Evolutionary conservation across 306 rosid genomes (phyloP), one percentile per base, ranked within the genome.

Genomic region (Chamaecrista fasciculata): DNA sequence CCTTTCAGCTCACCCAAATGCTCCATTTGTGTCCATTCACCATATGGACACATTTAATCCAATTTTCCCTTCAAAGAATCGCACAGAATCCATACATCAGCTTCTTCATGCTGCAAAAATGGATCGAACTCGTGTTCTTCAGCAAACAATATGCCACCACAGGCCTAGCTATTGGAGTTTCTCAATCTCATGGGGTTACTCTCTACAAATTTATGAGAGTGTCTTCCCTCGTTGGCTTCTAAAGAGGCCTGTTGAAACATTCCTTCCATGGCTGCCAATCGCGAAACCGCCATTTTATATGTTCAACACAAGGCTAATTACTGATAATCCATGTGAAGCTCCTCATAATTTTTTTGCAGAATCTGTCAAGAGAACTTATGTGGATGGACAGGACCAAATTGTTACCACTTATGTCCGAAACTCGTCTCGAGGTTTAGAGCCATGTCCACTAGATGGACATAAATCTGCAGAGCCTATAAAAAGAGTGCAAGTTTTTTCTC

Each of bases 151-250:
- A 0, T 86, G 91, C 63, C 72, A 86, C 67, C 79, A 83, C 59
- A 73, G 69, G 10, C 72, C 80, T 7, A 80, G 25, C 62, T 78
- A 72, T 4, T 86, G 91, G 91, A 69, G 79, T 1, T 28, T 86
- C 67, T 86, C 91, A 0, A 18, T 83, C 29, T 72, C 91, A 11
- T 80, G 86, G 87, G 87, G 91, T 7, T 86, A 86, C 52, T 83
- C 91, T 0, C 69, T 75, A 9, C 82, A 83, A 14, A 71, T 83
- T 8, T 83, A 83, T 1, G 87, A 86, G 59, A 39, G 34, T 14
- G 59, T 83, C 2, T 20, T 82, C 68, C 72, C 87, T 1, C 67
- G 77, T 0, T 78, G 66, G 49, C 62, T 69, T 50, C 60, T 86
- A 1, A 48, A 61, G 56, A 78, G 66, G 20, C 91, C 87, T 2